phyloP scores from a whole-genome alignment of 192 early-diverging fungal genomes.

The Chytriomyces sp. region DNA sequence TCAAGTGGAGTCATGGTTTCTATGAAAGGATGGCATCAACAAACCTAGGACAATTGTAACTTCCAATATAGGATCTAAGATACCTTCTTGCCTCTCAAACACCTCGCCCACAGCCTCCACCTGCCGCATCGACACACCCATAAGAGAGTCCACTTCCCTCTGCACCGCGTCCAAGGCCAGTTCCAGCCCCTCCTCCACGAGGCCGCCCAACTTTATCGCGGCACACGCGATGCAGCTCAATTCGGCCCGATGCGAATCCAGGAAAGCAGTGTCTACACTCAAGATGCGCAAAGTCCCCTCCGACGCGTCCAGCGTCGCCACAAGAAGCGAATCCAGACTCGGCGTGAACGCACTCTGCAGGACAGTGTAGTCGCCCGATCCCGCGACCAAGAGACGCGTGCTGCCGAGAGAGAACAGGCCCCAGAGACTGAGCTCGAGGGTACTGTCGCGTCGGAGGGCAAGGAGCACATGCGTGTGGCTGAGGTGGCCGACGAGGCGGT shows the following conservation, averaged over 20 bases:
- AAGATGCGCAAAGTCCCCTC: too few relatives aligned
- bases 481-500: neutral
- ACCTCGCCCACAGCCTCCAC: neutral
- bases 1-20: constrained; percentile 20
- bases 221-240: neutral
- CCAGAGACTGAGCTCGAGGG: constrained; percentile 13
- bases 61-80: neutral
- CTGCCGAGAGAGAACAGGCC: neutral
- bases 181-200: neutral
- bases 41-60: neutral
- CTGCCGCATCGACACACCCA: neutral
- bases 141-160: constrained; percentile 4
- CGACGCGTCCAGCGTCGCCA: too few relatives aligned
- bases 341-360: neutral
- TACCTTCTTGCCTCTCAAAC: constrained; percentile 18
- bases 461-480: neutral
- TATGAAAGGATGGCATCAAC: neutral
- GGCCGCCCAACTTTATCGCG: neutral
- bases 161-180: neutral
- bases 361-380: neutral
- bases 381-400: neutral
- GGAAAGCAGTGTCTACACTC: neutral
- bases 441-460: neutral
- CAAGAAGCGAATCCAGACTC: neutral
- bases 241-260: neutral